Evolutionary conservation across 192 early-diverging fungal species (phyloP).

Genomic region (Mortierella claussenii): DNA sequence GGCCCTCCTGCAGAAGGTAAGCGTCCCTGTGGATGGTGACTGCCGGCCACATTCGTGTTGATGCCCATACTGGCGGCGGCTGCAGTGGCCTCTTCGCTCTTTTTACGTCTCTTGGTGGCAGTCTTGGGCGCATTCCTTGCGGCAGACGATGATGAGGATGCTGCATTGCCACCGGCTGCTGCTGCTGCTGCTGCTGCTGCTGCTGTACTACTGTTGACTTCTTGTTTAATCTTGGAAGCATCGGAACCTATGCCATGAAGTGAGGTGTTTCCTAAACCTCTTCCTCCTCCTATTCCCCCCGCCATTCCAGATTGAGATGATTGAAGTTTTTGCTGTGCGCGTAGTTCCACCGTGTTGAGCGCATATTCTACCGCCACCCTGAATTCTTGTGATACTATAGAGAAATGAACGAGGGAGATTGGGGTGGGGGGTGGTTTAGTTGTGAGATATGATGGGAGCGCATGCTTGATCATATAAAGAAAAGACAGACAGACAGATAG

Average conservation of each 20-base stretch:
- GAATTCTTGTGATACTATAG: conserved; percentile 33
- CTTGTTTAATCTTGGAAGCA: conserved; percentile 28
- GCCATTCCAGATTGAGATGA: conserved; percentile 3
- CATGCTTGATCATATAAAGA: too few relatives aligned
- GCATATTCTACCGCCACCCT: conserved; percentile 35
- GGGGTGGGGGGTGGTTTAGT: too few relatives aligned
- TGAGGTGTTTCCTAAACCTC: conserved; percentile 9
- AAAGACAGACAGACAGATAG: too few relatives aligned
- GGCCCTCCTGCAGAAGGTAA: conserved; percentile 17
- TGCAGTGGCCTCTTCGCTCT: conserved; percentile 38
- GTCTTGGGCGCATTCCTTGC: conserved; percentile 21
- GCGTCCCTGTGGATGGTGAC: conserved; percentile 5
- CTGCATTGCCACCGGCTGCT: conserved; percentile 1
- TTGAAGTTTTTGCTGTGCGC: conserved; percentile 12
- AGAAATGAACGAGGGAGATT: neutral
- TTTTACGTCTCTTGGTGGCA: conserved; percentile 39
- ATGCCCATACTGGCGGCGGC: conserved; percentile 41
- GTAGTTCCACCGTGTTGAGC: conserved; percentile 23
- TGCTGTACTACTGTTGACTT: too few relatives aligned
- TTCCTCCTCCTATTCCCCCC: too few relatives aligned
- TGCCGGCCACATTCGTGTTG: conserved; percentile 21
- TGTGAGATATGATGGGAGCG: too few relatives aligned
- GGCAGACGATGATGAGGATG: too few relatives aligned
- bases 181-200: neutral
- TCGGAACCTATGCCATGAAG: neutral